phyloP scores from a whole-genome alignment of 306 rosid genomes.

The Dryas octopetala region DNA sequence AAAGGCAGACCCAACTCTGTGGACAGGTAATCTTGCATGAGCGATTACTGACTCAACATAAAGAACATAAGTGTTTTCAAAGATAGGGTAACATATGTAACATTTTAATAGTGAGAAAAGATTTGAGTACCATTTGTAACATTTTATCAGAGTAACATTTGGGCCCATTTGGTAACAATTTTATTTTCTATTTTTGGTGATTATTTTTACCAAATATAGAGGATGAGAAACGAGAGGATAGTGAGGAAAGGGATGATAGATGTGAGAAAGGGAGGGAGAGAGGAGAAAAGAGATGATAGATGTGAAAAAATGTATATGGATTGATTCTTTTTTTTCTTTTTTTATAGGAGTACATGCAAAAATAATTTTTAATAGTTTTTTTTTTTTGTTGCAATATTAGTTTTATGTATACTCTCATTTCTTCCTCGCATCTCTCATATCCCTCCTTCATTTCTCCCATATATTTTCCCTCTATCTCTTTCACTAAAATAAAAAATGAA shows the following conservation, averaged over 20 bases:
- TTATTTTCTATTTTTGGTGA: neutral
- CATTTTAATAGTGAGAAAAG: too few relatives aligned
- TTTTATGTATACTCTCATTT: neutral
- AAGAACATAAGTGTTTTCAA: neutral
- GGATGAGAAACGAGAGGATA: neutral
- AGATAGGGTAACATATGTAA: too few relatives aligned
- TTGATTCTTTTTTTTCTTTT: neutral
- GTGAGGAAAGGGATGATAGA: neutral
- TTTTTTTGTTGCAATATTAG: neutral
- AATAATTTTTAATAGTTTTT: neutral
- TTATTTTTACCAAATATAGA: neutral
- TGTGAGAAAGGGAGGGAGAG: too few relatives aligned
- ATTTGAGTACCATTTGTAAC: too few relatives aligned
- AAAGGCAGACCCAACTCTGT: slow-evolving; percentile 74
- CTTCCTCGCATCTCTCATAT: neutral
- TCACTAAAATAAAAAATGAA: neutral
- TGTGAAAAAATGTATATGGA: neutral
- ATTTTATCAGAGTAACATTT: neutral
- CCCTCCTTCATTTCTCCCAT: neutral
- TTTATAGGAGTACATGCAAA: too few relatives aligned
- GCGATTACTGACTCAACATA: neutral
- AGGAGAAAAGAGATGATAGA: neutral
- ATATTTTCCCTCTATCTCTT: neutral
- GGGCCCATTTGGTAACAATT: neutral
- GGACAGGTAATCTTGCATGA: slow-evolving; percentile 30